These are phyloP conservation scores for Eimeria sp. DNA, from an alignment of 169 alveolate genomes.

Conservation along the genomic window DNA sequence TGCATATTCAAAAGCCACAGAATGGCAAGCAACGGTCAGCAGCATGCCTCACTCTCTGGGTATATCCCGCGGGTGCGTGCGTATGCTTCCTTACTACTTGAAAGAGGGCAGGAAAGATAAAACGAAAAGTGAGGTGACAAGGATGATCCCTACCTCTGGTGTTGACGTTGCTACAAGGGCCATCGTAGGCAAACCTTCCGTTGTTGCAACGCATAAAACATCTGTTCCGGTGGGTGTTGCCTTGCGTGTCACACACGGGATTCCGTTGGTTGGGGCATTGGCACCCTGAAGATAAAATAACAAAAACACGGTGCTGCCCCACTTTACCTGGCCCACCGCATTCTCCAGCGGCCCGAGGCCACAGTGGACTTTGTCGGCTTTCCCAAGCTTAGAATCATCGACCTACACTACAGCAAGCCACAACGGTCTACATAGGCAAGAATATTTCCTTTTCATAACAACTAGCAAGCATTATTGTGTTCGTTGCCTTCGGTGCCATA, in stretches of 20 bases:
- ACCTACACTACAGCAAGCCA: not conserved
- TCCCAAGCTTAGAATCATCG: not conserved
- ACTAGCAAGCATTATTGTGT: not conserved
- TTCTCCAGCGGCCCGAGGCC: not conserved
- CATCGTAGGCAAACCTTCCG: slow-evolving; percentile 11
- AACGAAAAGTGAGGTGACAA: not conserved
- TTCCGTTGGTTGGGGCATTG: not conserved
- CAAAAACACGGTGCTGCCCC: not conserved
- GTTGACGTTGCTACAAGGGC: not conserved
- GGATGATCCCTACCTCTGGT: not conserved
- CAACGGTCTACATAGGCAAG: not conserved
- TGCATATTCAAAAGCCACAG: slow-evolving; percentile 1
- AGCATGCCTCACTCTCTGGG: not conserved
- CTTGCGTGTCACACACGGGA: slow-evolving; percentile 21
- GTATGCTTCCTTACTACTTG: not conserved
- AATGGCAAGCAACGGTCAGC: not conserved
- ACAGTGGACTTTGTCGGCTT: not conserved
- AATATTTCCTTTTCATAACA: not conserved
- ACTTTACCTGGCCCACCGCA: not conserved
- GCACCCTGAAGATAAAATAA: not conserved
- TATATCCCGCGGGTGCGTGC: not conserved
- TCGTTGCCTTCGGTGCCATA: slow-evolving; percentile 40
- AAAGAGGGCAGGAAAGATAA: too few species aligned
- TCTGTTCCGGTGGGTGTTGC: slow-evolving; percentile 30
- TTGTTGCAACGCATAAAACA: slow-evolving; percentile 8